These are phyloP conservation scores for Ogataea trehaloabstinens DNA, from an alignment of 805 yeast genomes.

Conservation along the genomic window DNA sequence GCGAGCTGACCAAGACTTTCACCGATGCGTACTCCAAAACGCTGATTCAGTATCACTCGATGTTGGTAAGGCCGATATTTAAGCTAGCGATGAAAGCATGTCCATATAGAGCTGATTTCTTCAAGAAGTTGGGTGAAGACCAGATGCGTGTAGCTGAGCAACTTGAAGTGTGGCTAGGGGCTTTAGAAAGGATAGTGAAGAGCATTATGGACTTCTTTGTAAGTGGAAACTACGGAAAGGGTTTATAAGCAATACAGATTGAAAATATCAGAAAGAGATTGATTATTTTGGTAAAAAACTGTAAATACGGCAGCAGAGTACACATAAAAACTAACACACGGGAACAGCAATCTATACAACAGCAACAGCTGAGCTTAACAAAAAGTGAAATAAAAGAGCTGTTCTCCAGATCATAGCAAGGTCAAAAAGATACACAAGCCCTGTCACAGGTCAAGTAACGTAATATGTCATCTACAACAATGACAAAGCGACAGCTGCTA, in stretches of 20 bases:
- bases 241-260: constrained; percentile 45
- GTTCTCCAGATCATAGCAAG: not conserved
- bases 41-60: constrained; percentile 74
- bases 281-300: constrained; percentile 2
- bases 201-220: constrained; percentile 73
- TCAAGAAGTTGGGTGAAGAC: constrained; percentile 75
- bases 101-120: constrained; percentile 86
- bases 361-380: constrained; percentile 2
- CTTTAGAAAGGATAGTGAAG: constrained; percentile 71
- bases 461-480: constrained; percentile 38
- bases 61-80: constrained; percentile 82
- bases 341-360: constrained; percentile 3
- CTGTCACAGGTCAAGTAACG: not conserved
- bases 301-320: not conserved
- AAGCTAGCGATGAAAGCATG: constrained; percentile 94
- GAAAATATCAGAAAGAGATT: not conserved
- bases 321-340: not conserved
- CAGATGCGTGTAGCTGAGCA: constrained; percentile 65
- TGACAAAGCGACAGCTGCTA: constrained; percentile 51
- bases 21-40: constrained; percentile 84
- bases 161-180: constrained; percentile 69
- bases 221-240: constrained; percentile 85
- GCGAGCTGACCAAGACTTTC: constrained; percentile 73
- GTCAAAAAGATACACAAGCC: not conserved
- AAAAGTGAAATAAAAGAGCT: constrained; percentile 4